Evolutionary conservation across 2,329 filamentous ascomycete species (phyloP), one percentile per base, ranked within the genome.

Genomic region (Bipolaris victoriae): DNA sequence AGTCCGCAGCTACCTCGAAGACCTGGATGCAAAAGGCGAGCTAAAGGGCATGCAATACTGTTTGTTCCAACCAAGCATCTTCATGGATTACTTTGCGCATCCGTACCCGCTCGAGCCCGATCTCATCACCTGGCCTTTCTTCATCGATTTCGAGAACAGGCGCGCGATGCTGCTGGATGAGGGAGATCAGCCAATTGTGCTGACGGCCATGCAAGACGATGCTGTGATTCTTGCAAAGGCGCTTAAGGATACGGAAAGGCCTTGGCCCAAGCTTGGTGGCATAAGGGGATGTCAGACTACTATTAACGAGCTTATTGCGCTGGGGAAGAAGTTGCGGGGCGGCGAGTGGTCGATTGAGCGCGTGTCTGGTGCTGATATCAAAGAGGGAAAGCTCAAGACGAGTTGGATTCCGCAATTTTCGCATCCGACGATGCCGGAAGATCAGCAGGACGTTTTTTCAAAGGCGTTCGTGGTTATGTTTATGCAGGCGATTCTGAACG

Each of bases 31-130:
- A 11, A 72, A 75, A 22, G 78, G 80, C 49, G 81, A 80, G 15
- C 73, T 87, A 5, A 78, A 79, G 50, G 80, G 78, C 0, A 72
- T 87, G 16, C 83, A 87, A 57, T 87, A 87, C 67, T 80, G 75
- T 0, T 72, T 86, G 0, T 86, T 87, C 62, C 83, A 86, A 36
- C 82, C 82, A 0, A 83, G 82, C 0, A 62, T 85, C 1, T 85
- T 86, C 64, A 64, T 82, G 22, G 78, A 87, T 67, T 86, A 86
- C 71, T 75, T 86, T 33, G 82, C 81, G 1, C 80, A 74, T 49
- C 84, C 85, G 0, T 67, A 82, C 54, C 75, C 78, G 40, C 79
- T 83, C 0, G 68, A 79, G 6, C 81, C 79, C 35, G 73, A 82
- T 31, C 63, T 86, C 3, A 50, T 64, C 31, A 75, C 72, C 1